phyloP scores from a whole-genome alignment of 1,284 basidiomycete genomes.

The Apiotrichum mycotoxinovorans region DNA sequence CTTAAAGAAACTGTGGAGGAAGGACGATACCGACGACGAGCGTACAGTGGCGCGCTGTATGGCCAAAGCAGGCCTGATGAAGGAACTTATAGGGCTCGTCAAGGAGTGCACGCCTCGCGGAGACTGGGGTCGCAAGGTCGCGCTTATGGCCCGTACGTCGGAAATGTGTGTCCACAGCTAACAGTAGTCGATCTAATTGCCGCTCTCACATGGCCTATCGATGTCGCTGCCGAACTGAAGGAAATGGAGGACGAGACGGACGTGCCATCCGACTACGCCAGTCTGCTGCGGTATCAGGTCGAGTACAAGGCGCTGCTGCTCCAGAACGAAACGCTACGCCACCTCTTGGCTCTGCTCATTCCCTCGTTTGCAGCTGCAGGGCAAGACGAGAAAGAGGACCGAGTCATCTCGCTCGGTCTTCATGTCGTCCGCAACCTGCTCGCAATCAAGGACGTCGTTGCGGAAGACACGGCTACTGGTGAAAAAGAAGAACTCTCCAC shows the following conservation, averaged over 20 bases:
- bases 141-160: conserved; percentile 66
- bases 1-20: conserved; percentile 87
- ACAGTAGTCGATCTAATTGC: conserved; percentile 71
- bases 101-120: conserved; percentile 67
- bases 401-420: conserved; percentile 81
- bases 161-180: background rate
- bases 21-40: conserved; percentile 91
- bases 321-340: conserved; percentile 60
- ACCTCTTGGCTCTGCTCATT: conserved; percentile 65
- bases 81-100: conserved; percentile 81
- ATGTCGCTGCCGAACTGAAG: conserved; percentile 83
- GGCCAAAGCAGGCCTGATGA: conserved; percentile 75
- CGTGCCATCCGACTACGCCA: conserved; percentile 77
- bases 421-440: conserved; percentile 85
- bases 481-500: conserved; percentile 71
- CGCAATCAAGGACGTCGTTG: conserved; percentile 76
- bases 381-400: conserved; percentile 71
- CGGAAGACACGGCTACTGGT: conserved; percentile 63
- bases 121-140: conserved; percentile 62
- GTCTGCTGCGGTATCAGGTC: conserved; percentile 71
- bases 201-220: conserved; percentile 96
- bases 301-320: conserved; percentile 75
- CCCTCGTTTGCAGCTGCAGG: conserved; percentile 65
- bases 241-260: conserved; percentile 71
- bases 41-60: conserved; percentile 88